phyloP scores from a whole-genome alignment of 2,329 filamentous ascomycete genomes.

The Penicillium sp. region DNA sequence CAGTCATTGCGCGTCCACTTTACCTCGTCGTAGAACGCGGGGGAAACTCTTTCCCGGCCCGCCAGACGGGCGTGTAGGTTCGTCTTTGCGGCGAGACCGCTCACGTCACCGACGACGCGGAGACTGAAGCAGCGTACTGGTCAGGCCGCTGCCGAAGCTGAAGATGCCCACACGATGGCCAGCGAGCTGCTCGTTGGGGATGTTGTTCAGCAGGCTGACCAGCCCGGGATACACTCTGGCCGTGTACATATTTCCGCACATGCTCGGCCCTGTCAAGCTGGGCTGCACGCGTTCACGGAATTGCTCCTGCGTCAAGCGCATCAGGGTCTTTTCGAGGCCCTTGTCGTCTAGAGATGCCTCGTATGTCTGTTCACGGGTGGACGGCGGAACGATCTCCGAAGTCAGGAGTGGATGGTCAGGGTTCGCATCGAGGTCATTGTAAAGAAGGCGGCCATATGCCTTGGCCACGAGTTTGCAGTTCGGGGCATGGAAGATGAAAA shows the following conservation, averaged over 20 bases:
- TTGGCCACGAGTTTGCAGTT: conserved; percentile 48
- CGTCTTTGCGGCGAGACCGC: conserved; percentile 2
- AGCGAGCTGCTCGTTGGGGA: conserved; percentile 25
- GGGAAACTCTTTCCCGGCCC: conserved; percentile 4
- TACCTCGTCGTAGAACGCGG: conserved; percentile 7
- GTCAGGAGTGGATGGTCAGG: conserved; percentile 69
- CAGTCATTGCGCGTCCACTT: neutral
- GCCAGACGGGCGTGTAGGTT: conserved; percentile 10
- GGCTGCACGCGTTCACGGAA: conserved; percentile 68
- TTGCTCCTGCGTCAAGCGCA: conserved; percentile 67
- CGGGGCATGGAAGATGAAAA: conserved; percentile 70
- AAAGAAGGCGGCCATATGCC: conserved; percentile 70
- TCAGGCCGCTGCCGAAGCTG: conserved; percentile 9
- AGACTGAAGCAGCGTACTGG: conserved; percentile 7
- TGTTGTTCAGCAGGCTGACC: conserved; percentile 55
- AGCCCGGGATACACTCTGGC: conserved; percentile 52
- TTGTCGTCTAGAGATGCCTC: neutral
- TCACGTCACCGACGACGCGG: conserved; percentile 3
- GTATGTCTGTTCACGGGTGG: neutral
- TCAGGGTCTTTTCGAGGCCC: neutral
- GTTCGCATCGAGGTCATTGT: conserved; percentile 61
- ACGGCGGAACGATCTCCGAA: conserved; percentile 69
- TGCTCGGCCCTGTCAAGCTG: conserved; percentile 65
- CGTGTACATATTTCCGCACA: conserved; percentile 58
- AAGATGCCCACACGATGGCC: conserved; percentile 1